Evolutionary conservation across 305 asterid species (phyloP).

Genomic region (Withania somnifera): DNA sequence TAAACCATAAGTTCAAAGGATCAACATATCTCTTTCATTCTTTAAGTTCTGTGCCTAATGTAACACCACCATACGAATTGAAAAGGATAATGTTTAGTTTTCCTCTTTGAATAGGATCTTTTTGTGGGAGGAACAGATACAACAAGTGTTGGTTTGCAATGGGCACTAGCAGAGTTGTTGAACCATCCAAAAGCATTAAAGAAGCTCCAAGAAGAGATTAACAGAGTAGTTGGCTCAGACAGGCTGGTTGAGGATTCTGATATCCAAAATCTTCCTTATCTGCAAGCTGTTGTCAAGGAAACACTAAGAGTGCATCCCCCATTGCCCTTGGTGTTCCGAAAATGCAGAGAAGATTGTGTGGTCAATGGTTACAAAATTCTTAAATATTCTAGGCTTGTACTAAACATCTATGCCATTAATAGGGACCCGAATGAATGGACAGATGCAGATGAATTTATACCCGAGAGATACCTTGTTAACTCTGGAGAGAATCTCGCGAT

Average conservation of each 20-base stretch:
- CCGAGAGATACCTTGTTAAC: conserved; percentile 26
- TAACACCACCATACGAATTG: not conserved
- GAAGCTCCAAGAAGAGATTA: conserved; percentile 21
- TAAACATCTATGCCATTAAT: conserved; percentile 26
- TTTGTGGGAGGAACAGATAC: conserved; percentile 36
- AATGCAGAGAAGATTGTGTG: conserved; percentile 22
- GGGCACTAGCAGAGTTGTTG: conserved; percentile 33
- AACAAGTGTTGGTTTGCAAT: conserved; percentile 26
- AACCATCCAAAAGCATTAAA: conserved; percentile 25
- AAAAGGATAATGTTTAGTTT: not conserved
- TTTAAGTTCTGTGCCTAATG: not conserved
- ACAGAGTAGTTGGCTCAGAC: conserved; percentile 10
- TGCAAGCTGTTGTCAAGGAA: conserved; percentile 35
- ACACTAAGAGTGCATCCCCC: conserved; percentile 34
- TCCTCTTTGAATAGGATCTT: conserved; percentile 16
- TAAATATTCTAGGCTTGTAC: conserved; percentile 16
- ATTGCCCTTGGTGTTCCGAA: conserved; percentile 19
- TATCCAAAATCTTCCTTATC: conserved; percentile 24
- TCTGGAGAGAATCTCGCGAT: conserved; percentile 11
- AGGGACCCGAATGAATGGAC: conserved; percentile 26
- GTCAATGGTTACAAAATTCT: conserved; percentile 22
- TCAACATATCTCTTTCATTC: not conserved
- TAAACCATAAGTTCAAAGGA: not conserved
- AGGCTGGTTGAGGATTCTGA: conserved; percentile 24
- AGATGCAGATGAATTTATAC: conserved; percentile 27